These are phyloP conservation scores for Oryza coarctata DNA, from an alignment of 176 grass and related monocot species.

Conservation along the genomic window DNA sequence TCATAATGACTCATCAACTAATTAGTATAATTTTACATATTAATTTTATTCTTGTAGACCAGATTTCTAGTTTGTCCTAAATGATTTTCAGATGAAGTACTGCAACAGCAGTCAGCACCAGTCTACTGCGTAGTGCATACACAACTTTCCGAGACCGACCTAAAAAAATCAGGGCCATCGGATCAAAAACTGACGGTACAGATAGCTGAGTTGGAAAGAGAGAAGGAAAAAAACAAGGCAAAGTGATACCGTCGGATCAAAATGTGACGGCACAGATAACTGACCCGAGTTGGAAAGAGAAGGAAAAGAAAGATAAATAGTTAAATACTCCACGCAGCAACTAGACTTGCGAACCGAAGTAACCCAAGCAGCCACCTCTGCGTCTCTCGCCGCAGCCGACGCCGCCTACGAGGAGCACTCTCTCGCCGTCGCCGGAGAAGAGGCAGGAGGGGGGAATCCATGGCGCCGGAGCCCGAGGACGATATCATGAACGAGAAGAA, in stretches of 20 bases:
- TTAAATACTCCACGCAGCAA: neutral
- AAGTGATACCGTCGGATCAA: too few species aligned
- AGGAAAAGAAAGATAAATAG: too few species aligned
- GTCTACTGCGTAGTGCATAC: too few species aligned
- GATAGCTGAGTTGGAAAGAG: neutral
- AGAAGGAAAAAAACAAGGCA: neutral
- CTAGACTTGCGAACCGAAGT: neutral
- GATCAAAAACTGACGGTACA: neutral
- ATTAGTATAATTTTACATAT: too few species aligned
- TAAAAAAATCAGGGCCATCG: too few species aligned
- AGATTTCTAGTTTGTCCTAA: neutral
- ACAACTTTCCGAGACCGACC: too few species aligned
- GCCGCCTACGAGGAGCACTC: too few species aligned
- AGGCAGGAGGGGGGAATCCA: slow-evolving; percentile 18
- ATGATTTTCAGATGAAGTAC: neutral
- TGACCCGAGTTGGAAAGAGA: too few species aligned
- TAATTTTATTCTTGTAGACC: too few species aligned
- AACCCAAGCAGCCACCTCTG: neutral
- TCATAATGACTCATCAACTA: too few species aligned
- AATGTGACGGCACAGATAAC: too few species aligned
- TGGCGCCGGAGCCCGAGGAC: slow-evolving; percentile 72
- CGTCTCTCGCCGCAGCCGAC: neutral
- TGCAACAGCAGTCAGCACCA: too few species aligned
- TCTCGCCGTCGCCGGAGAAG: neutral
- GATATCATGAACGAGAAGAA: slow-evolving; percentile 81